Evolutionary conservation across 2,329 filamentous ascomycete species (phyloP).

Genomic region (Incumbomyces delicatus): DNA sequence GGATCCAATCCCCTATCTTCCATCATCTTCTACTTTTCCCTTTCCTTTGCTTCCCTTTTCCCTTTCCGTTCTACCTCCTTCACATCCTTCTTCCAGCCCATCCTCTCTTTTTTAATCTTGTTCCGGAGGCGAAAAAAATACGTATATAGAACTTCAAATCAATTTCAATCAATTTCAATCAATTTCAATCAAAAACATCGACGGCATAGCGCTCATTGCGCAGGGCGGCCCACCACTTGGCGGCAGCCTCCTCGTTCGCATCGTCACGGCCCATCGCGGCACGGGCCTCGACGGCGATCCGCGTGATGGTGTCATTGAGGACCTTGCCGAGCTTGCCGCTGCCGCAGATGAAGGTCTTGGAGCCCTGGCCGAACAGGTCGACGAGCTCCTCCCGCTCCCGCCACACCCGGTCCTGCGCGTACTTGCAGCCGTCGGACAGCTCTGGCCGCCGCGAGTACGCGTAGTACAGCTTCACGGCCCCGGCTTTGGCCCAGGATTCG

Average conservation of each 20-base stretch:
- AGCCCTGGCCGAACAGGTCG: slow-evolving; percentile 38
- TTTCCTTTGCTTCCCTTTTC: no score
- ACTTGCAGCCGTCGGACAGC: slow-evolving; percentile 39
- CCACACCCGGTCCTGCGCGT: slow-evolving; percentile 46
- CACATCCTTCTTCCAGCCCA: no score
- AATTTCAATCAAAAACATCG: slow-evolving; percentile 19
- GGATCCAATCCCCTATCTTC: no score
- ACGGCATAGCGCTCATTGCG: slow-evolving; percentile 18
- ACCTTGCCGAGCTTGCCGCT: slow-evolving; percentile 43
- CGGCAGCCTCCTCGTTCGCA: slow-evolving; percentile 30
- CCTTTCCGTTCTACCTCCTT: no score
- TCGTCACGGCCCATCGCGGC: slow-evolving; percentile 27
- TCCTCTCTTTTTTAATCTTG: no score
- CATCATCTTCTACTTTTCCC: no score
- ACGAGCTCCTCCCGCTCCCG: slow-evolving; percentile 37
- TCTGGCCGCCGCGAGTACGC: slow-evolving; percentile 46
- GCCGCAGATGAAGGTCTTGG: slow-evolving; percentile 58
- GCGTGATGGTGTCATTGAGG: slow-evolving; percentile 33
- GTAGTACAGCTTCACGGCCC: slow-evolving; percentile 52
- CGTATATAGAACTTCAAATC: no score
- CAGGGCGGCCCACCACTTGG: slow-evolving; percentile 16
- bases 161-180: no score
- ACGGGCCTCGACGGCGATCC: slow-evolving; percentile 24
- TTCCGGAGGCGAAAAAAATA: no score
- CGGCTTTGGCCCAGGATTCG: slow-evolving; percentile 49